Evolutionary conservation across 2,329 filamentous ascomycete species (phyloP), one percentile per base, ranked within the genome.

Genomic region (Nothomitra cinnamomea): DNA sequence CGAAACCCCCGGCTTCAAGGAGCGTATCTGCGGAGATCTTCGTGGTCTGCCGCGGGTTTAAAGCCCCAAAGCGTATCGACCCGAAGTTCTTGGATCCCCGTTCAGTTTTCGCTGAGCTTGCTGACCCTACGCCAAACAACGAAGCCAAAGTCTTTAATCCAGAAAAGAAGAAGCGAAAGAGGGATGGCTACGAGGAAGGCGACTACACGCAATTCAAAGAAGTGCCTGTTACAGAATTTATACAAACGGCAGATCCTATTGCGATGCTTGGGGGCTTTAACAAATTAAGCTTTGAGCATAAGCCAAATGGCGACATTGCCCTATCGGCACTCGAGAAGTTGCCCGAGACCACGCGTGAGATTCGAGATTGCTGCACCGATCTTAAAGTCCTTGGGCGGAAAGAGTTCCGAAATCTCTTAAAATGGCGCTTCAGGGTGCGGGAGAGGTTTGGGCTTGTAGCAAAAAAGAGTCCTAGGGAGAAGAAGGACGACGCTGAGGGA

Each of bases 11-110:
- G 0, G 94, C 88, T 0, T 95, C 87, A 7, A 78, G 92, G 72
- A 95, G 94, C 63, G 90, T 98, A 52, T 95, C 88, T 6, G 92
- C 92, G 59, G 92, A 98, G 73, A 96, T 96, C 41, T 98, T 98
- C 72, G 90, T 96, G 58, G 92, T 98, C 35, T 96, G 90, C 69
- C 80, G 83, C 59, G 92, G 90, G 19, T 98, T 81, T 74, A 96
- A 95, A 70, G 90, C 90, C 0, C 92, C 92, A 2, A 96, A 95
- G 70, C 78, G 81, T 58, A 79, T 98, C 56, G 92, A 98, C 63
- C 88, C 90, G 8, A 86, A 86, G 60, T 94, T 98, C 65, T 74
- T 98, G 52, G 92, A 98, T 63, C 80, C 92, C 4, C 80, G 80
- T 59, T 80, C 85, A 55, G 92, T 96, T 28, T 98, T 98, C 63